Percentiles rank a stretch among this genome's conserved stretches.
These are phyloP conservation scores for Pisolithus thermaeus DNA, from an alignment of 1,284 basidiomycete genomes.

Conservation along the genomic window DNA sequence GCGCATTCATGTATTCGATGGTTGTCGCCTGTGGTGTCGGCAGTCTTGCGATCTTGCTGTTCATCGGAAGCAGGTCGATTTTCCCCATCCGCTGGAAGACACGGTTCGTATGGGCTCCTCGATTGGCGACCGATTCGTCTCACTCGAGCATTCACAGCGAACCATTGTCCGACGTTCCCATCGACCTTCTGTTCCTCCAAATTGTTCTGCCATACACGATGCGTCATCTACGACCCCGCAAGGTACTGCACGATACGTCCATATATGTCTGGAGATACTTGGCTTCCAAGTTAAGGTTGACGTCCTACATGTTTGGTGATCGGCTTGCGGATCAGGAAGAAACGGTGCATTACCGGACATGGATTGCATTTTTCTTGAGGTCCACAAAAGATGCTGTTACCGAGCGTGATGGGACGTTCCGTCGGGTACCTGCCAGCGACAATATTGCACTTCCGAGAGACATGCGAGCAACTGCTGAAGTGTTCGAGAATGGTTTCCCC, in stretches of 20 bases:
- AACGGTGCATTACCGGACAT: conserved; percentile 39
- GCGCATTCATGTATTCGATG: conserved; percentile 81
- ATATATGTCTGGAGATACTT: conserved; percentile 61
- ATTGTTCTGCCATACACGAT: conserved; percentile 78
- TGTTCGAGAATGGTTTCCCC: conserved; percentile 59
- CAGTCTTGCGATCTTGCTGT: conserved; percentile 59
- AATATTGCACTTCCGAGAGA: conserved; percentile 72
- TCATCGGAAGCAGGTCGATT: conserved; percentile 55
- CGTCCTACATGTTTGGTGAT: conserved; percentile 81
- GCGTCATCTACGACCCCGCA: conserved; percentile 68
- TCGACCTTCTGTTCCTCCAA: conserved; percentile 85
- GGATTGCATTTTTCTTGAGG: conserved; percentile 32
- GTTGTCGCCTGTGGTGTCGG: conserved; percentile 73
- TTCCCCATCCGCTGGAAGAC: conserved; percentile 80
- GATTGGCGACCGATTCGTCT: neutral
- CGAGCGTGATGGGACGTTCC: conserved; percentile 54
- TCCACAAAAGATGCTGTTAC: conserved; percentile 28
- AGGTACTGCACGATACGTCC: conserved; percentile 45
- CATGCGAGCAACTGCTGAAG: conserved; percentile 68
- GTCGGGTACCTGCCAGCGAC: conserved; percentile 80
- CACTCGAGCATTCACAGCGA: conserved; percentile 41
- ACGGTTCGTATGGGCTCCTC: conserved; percentile 42
- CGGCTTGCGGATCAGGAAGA: conserved; percentile 58
- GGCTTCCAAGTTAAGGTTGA: conserved; percentile 61
- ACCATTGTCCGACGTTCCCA: conserved; percentile 74